Evolutionary conservation across 768 basidiomycete genomes (phyloP), one percentile per base, ranked within the genome.

Genomic region (Rhizopogon salebrosus): DNA sequence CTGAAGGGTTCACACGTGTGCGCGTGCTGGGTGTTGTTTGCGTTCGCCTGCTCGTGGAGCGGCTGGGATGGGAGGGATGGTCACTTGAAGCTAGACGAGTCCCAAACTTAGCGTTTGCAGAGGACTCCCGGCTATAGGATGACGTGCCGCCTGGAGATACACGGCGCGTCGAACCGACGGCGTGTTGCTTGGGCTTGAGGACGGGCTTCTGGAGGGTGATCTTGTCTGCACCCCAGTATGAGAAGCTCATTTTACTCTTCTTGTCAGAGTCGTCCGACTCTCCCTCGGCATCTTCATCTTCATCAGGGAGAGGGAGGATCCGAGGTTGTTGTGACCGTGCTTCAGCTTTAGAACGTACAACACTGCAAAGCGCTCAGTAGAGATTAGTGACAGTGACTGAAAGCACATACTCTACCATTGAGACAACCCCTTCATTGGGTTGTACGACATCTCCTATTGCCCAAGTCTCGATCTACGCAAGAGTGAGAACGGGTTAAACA

Each of bases 241-340:
- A 92, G 71, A 92, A 92, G 73, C 88, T 89, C 91, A 92, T 92
- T 68, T 92, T 92, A 75, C 85, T 89, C 74, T 91, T 89, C 72
- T 85, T 82, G 66, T 92, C 90, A 10, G 89, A 92, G 61, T 92
- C 88, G 59, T 89, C 87, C 3, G 90, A 91, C 26, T 90, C 88
- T 20, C 64, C 70, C 16, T 61, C 80, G 16, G 74, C 83, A 22
- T 73, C 75, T 18, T 72, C 71, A 53, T 85, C 78, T 43, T 85
- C 85, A 52, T 83, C 80, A 24, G 85, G 85, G 61, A 86, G 72
- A 35, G 87, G 85, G 27, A 88, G 75, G 51, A 87, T 80, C 64
- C 76, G 75, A 18, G 90, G 85, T 60, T 84, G 80, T 52, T 84
- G 80, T 52, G 71, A 76, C 59, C 73, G 75, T 6, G 80, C 80